phyloP scores from a whole-genome alignment of 805 yeast species.

The Candida pseudoglaebosa region DNA sequence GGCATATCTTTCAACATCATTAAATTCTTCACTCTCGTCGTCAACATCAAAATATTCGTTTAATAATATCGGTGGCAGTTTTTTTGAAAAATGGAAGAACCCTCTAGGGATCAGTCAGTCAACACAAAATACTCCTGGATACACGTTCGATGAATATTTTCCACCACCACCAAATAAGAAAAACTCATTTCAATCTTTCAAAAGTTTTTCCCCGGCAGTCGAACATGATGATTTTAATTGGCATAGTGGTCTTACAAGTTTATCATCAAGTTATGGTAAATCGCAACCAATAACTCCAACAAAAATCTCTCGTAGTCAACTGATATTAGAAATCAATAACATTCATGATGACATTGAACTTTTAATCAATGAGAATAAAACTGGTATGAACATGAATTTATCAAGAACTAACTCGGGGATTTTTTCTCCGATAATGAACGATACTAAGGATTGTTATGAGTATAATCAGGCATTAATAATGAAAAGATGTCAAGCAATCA shows the following conservation, averaged over 20 bases:
- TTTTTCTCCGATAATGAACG: conserved; percentile 17
- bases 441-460: conserved; percentile 16
- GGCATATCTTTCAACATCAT: conserved; percentile 40
- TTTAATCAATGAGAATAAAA: conserved; percentile 2
- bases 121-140: conserved; percentile 15
- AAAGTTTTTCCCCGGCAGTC: conserved; percentile 35
- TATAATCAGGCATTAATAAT: conserved; percentile 17
- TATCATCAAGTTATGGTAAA: conserved; percentile 4
- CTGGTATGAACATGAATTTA: conserved; percentile 5
- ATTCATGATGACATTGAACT: conserved; percentile 9
- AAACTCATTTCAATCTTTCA: conserved; percentile 25
- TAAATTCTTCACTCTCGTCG: conserved; percentile 33
- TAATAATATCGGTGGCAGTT: conserved; percentile 39
- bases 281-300: conserved; percentile 11
- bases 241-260: conserved; percentile 7
- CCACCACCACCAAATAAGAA: conserved; percentile 17
- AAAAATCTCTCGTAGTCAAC: conserved; percentile 30
- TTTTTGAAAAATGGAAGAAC: conserved; percentile 43
- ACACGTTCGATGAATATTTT: conserved; percentile 7
- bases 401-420: conserved; percentile 22
- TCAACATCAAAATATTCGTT: conserved; percentile 38
- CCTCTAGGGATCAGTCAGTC: conserved; percentile 21
- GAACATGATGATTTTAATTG: conserved; percentile 30
- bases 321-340: conserved; percentile 28
- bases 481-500: conserved; percentile 21